Base-by-base conservation (phyloP, 176 grass and related monocot species). In the Dendrocalamus sinicus region DNA sequence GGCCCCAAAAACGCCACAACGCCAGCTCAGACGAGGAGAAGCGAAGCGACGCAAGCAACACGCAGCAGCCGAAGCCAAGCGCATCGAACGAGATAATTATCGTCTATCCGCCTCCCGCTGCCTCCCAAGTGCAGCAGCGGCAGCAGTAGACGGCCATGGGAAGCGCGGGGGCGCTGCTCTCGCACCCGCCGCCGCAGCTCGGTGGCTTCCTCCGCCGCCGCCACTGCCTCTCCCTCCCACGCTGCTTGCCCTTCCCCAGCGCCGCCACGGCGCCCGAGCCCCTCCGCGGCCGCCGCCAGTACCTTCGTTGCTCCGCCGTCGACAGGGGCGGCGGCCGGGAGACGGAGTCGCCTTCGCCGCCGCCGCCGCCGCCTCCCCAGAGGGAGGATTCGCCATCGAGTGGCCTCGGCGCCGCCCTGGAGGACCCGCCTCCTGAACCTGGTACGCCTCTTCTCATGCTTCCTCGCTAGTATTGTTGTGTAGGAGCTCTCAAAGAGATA, bases 131-230 rank as follows among this genome's bases (percentile, higher is more conserved):
- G 60, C 30, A 43, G 58, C 81, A 43, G 40, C 74, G 9, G 79
- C 67, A 43, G 35, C 46, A 59, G 26, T 59, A n/a, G 68, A 81
- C 55, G 7, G 40, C 76, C 26, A 95, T 95, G 93, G 86, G 91
- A 81, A 93, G 88, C 76, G 81, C 83, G 28, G 87, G 87, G 57
- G 32, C 93, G 78, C 81, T 92, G 78, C 91, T 92, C 13, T 84
- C 86, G 43, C 93, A 81, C 59, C 75, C 40, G 50, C 80, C 51
- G 15, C 91, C 70, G 37, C 86, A 88, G 69, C 32, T 86, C 6
- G 76, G 85, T 70, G 78, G 79, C 79, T 52, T 73, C 64, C 44
- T 54, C 64, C 71, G 71, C 22, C 79, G 24, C 47, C 52, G 32
- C 47, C 59, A 74, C 43, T 67, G 44, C 71, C 9, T 73, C 76